Evolutionary conservation across 257 asterid species (phyloP), one percentile per base, ranked within the genome.

Genomic region (Asclepias syriaca): DNA sequence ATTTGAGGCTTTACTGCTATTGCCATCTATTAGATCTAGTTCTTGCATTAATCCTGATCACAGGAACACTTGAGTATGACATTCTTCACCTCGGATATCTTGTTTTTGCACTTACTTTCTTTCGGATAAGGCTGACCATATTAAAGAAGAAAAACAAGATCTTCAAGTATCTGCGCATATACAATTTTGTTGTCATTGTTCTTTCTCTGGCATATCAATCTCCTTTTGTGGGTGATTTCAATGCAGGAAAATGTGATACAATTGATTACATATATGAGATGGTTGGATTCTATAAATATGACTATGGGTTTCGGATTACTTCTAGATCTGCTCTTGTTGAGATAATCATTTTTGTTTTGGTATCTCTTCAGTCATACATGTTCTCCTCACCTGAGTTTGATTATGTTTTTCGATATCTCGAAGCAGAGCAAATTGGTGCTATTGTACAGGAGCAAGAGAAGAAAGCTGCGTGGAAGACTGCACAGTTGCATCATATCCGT

Each of bases 371-470:
- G 76, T 95, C 99, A 2, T 95, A 95, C 72, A 92, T 95, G 99
- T 95, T 95, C 70, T 83, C 98, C 66, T 92, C 99, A 58, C 90
- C 96, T 2, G 99, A 95, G 80, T 92, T 95, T 74, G 92, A 90
- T 87, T 95, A 95, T 71, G 99, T 95, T n/a, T 95, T 95, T 73
- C 96, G 99, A 40, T 95, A 95, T 84, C 98, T 95, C 54, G 99
- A 92, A 84, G 96, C 99, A 4, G 99, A 95, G 77, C 99, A 95
- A 84, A 92, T 95, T 73, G 99, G 98, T 58, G 99, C 99, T 40
- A 89, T 92, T 81, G 98, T 95, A 39, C 78, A 87, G 21, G 98
- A 95, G 86, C 98, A 95, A 86, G 99, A 95, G 84, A 95, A 90
- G 81, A 95, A 87, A 84, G 98, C 99, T 73, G 81, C 90, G 37